Conservation (phyloP, 140 eudicot genomes). For the Stevia rebaudiana region DNA sequence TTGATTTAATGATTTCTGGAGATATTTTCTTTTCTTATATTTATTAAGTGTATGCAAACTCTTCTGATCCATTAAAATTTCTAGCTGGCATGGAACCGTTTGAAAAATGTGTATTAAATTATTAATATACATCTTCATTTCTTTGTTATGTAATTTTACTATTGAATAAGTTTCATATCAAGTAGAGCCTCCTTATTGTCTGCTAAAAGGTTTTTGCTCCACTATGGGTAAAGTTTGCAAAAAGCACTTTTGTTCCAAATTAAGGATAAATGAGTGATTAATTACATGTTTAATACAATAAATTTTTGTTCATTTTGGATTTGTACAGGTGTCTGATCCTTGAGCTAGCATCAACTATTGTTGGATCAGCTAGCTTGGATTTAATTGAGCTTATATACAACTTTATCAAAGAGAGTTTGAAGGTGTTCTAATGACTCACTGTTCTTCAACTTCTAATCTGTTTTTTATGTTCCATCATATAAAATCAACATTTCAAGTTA, state of each 20-base stretch:
- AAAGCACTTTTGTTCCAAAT: not conserved
- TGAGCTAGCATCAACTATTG: conserved; percentile 65
- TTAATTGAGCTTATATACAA: conserved; percentile 52
- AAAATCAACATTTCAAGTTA: not conserved
- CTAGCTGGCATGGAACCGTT: not conserved
- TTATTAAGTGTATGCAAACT: not conserved
- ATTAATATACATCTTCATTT: not conserved
- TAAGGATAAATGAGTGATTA: not conserved
- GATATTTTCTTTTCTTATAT: not conserved
- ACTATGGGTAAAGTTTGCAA: not conserved
- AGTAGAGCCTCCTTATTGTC: not conserved
- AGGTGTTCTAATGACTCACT: conserved; percentile 44
- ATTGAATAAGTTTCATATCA: not conserved
- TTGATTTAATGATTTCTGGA: not conserved
- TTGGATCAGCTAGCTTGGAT: conserved; percentile 65
- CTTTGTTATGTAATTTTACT: not conserved
- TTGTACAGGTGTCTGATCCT: conserved; percentile 51
- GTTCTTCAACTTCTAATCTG: not conserved
- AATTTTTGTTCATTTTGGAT: not conserved
- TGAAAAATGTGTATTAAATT: not conserved
- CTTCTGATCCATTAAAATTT: not conserved
- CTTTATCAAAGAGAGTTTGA: conserved; percentile 54
- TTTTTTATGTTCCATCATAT: not conserved
- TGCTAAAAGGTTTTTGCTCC: not conserved
- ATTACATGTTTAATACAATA: not conserved